These are phyloP conservation scores for Linderniella brevidens DNA, from an alignment of 257 asterid species.

Conservation along the genomic window DNA sequence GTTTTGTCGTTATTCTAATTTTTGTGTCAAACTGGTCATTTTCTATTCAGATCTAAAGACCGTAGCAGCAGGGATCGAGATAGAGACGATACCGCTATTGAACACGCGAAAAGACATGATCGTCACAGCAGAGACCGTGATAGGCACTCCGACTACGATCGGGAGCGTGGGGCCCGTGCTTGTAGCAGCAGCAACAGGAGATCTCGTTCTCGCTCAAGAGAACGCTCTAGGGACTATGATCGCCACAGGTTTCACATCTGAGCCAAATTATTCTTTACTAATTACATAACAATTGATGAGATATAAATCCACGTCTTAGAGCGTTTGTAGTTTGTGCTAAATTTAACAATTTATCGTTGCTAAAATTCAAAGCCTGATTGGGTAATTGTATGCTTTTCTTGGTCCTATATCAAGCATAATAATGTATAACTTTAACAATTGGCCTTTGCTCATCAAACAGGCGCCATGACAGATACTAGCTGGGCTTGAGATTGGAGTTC, in stretches of 20 bases:
- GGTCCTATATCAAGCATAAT: too few relatives aligned
- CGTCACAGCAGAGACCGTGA: slow-evolving; percentile 56
- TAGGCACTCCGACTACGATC: slow-evolving; percentile 21
- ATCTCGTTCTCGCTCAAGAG: slow-evolving; percentile 81
- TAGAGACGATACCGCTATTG: slow-evolving; percentile 45
- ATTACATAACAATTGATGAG: too few relatives aligned
- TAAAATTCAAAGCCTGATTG: too few relatives aligned
- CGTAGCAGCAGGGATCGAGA: slow-evolving; percentile 54
- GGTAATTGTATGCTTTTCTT: too few relatives aligned
- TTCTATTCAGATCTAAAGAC: slow-evolving; percentile 49
- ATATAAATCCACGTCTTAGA: too few relatives aligned
- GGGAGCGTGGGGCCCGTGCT: slow-evolving; percentile 36
- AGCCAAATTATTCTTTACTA: too few relatives aligned
- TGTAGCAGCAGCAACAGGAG: slow-evolving; percentile 55
- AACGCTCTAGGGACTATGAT: slow-evolving; percentile 78
- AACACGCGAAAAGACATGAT: slow-evolving; percentile 43
- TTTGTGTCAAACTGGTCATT: slow-evolving; percentile 7
- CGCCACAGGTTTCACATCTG: slow-evolving; percentile 52
- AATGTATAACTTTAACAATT: too few relatives aligned
- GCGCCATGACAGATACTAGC: too few relatives aligned
- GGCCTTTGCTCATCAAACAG: too few relatives aligned
- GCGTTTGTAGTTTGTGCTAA: too few relatives aligned
- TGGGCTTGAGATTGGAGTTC: too few relatives aligned
- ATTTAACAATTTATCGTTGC: too few relatives aligned
- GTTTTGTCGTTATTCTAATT: neutral